A percentile compares a stretch with the other conserved stretches of the same genome.
Conservation (phyloP, 495 filamentous ascomycete genomes). For the Aspergillus avenaceus region DNA sequence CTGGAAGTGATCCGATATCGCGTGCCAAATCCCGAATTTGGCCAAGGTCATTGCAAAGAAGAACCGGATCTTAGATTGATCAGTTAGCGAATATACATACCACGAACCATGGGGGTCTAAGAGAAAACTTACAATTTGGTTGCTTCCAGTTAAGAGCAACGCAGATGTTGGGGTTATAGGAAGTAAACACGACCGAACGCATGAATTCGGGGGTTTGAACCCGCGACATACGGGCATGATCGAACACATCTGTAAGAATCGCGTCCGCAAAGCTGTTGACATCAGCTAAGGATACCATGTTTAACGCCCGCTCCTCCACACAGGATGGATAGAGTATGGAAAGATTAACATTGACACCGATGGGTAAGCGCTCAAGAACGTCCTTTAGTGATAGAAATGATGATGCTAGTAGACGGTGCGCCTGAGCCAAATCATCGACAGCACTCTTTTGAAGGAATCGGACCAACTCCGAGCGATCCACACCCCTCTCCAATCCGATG, state of each 20-base stretch:
- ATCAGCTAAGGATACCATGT: conserved; percentile 69
- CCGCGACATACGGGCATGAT: conserved; percentile 76
- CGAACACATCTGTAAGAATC: conserved; percentile 80
- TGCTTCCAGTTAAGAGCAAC: conserved; percentile 98
- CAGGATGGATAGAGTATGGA: conserved; percentile 79
- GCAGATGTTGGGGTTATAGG: conserved; percentile 84
- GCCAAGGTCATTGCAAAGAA: conserved; percentile 90
- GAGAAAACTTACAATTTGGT: conserved; percentile 70
- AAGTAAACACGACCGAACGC: conserved; percentile 86
- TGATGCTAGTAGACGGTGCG: conserved; percentile 65
- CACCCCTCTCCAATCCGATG: conserved; percentile 52
- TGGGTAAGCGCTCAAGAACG: conserved; percentile 67
- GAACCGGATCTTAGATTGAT: conserved; percentile 67
- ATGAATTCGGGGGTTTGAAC: conserved; percentile 64
- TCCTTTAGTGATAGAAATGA: conserved; percentile 74
- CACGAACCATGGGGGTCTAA: not conserved
- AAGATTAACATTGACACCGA: conserved; percentile 77
- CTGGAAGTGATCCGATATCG: conserved; percentile 32
- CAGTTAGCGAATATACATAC: not conserved
- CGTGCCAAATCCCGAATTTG: conserved; percentile 45
- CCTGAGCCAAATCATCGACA: conserved; percentile 53
- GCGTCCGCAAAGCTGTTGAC: conserved; percentile 83
- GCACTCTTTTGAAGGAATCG: conserved; percentile 40
- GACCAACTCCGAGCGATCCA: conserved; percentile 38
- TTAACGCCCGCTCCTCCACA: conserved; percentile 61